A percentile compares a stretch with the other conserved stretches of the same genome.
phyloP scores from a whole-genome alignment of 2,329 filamentous ascomycete species.

The Claviceps citrina region DNA sequence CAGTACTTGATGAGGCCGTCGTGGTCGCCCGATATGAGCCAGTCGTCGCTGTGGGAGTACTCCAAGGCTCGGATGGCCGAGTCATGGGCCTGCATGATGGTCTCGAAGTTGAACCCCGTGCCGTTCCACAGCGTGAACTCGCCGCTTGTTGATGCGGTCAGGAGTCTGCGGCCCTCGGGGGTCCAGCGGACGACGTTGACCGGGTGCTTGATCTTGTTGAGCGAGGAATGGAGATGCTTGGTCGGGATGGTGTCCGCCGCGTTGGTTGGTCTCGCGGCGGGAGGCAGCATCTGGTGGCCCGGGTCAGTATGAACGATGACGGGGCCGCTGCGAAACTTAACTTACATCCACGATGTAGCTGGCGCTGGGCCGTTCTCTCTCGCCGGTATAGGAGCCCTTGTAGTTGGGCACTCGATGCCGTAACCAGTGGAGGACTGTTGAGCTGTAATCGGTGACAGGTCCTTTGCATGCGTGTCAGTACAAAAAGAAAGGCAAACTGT shows the following conservation, averaged over 20 bases:
- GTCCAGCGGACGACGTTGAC: constrained; percentile 97
- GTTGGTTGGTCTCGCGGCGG: constrained; percentile 55
- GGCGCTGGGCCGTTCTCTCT: constrained; percentile 68
- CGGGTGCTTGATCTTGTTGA: constrained; percentile 96
- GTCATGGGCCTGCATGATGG: constrained; percentile 96
- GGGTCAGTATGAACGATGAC: constrained; percentile 8
- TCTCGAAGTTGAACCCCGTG: constrained; percentile 98
- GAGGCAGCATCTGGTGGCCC: constrained; percentile 62
- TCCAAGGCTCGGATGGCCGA: constrained; percentile 65
- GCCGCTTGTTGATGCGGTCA: constrained; percentile 90
- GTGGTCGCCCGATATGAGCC: constrained; percentile 90
- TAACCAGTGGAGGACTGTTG: constrained; percentile 84
- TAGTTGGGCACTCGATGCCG: constrained; percentile 56
- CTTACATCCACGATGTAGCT: constrained; percentile 79
- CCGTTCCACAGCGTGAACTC: constrained; percentile 99
- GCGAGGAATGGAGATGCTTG: constrained; percentile 92
- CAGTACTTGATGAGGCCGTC: constrained; percentile 95
- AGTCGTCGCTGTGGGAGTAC: constrained; percentile 93
- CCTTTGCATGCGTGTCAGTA: constrained; percentile 33
- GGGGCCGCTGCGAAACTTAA: background rate
- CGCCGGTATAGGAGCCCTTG: constrained; percentile 53
- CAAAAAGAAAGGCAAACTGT: background rate
- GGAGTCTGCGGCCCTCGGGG: constrained; percentile 75
- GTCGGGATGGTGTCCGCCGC: constrained; percentile 79
- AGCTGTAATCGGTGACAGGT: constrained; percentile 83